A percentile compares a stretch with the other conserved stretches of the same genome.
Conservation (phyloP, 1,139 yeast species). For the Candida sanyaensis region DNA sequence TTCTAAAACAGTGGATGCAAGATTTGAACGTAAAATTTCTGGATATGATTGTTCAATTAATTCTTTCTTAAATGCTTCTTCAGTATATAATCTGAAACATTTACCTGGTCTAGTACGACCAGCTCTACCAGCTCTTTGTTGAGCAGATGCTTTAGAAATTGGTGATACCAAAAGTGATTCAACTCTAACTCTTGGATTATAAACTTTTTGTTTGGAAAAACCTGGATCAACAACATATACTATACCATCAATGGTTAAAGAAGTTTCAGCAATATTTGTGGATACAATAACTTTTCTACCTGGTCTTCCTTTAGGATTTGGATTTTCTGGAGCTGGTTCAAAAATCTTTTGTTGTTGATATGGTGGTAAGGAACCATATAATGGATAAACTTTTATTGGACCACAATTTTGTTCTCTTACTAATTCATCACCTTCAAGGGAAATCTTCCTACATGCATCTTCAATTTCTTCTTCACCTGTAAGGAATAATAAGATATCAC, state of each 20-base stretch:
- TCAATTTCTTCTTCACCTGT: slow-evolving; percentile 99
- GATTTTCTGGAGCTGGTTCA: slow-evolving; percentile 78
- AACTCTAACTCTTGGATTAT: slow-evolving; percentile 94
- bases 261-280: slow-evolving; percentile 98
- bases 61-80: slow-evolving; percentile 94
- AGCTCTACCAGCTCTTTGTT: slow-evolving; percentile 99
- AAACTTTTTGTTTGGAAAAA: slow-evolving; percentile 93
- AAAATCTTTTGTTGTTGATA: slow-evolving; percentile 91
- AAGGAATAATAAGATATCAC: slow-evolving; percentile 84
- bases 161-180: slow-evolving; percentile 95
- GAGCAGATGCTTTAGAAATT: slow-evolving; percentile 95
- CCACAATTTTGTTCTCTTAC: slow-evolving; percentile 89
- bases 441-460: slow-evolving; percentile 89
- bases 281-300: slow-evolving; percentile 92
- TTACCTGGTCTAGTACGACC: slow-evolving; percentile 99
- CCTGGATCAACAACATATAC: slow-evolving; percentile 98
- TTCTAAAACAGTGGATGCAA: slow-evolving; percentile 90
- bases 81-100: slow-evolving; percentile 94
- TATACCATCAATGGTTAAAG: slow-evolving; percentile 95
- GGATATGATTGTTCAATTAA: slow-evolving; percentile 95
- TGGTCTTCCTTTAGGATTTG: slow-evolving; percentile 70
- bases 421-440: slow-evolving; percentile 85
- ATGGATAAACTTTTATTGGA: slow-evolving; percentile 84
- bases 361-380: slow-evolving; percentile 96
- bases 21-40: slow-evolving; percentile 86